Evolutionary conservation across 805 yeast species (phyloP), one percentile per base, ranked within the genome.

Genomic region (Lipomyces anomalus): DNA sequence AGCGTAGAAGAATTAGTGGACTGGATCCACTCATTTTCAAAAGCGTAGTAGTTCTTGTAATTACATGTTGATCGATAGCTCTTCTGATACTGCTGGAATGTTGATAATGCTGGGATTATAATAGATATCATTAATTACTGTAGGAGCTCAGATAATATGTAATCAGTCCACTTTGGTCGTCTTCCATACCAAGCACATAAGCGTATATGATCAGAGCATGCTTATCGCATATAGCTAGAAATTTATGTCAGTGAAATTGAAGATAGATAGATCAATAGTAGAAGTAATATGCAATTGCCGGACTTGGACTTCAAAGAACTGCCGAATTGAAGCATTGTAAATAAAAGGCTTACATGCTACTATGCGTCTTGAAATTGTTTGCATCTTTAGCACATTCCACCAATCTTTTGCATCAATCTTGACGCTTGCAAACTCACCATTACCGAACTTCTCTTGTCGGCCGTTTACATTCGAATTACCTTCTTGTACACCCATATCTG

Each of bases 1-100:
- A 77, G 85, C 57, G 81, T 79, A 23, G 68, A 77, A 50, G 57
- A 69, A 46, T 69, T 87, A 55, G 79, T 73, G 30, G 67, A 71
- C 18, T 86, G 75, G 57, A 66, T 84, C 36, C 66, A 70, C 18
- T 72, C 75, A 38, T 87, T 83, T 68, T 92, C 80, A 29, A 58
- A 73, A 40, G 63, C 39, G 7, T 44, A 55, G 23, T 62, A 28
- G 17, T 11, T 13, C 16, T 13, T 9, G 11, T 13, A 13, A 9
- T 26, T 26, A 26, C 13, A 9, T 26, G 13, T 13, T 13, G 9
- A 26, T 26, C 37, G 7, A 34, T 11, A 7, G 9, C 37, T 9
- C 23, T 13, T 28, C 32, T 28, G 16, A 13, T 13, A 13, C 16
- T 28, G 16, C 32, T 24, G n/a, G 21, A 18, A 38, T 20, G 20